Base-by-base conservation (phyloP, 163 green algal species). In the Chlorella variabilis region DNA sequence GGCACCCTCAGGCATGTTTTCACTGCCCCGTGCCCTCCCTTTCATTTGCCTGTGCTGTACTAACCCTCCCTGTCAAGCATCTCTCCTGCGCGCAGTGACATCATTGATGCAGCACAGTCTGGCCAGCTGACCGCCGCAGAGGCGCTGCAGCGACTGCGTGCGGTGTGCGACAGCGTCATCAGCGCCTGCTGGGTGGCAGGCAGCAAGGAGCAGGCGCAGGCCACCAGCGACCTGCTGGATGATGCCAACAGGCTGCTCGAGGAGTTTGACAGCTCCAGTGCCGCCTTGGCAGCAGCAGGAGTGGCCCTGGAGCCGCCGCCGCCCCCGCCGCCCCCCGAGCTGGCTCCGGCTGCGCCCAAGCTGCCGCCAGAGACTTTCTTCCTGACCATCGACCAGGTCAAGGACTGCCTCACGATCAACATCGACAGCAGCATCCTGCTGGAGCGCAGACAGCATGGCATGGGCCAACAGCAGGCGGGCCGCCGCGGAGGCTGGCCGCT, bases 141-240 rank as follows among this genome's bases (percentile, higher is more conserved):
- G 0, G 34, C 45, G 29, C 8, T 62, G 3, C 33, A 62, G 18
- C 29, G 27, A 21, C 15, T 86, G 42, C 56, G 56, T 4, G 34
- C n/a, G 31, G 31, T 83, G 25, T 79, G 67, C 6, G 68, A 54
- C 3, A 21, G n/a, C 15, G 63, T 56, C 29, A 82, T 82, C 48
- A 58, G n/a, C 20, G 20, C 63, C 49, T 20, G 33, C 71, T 70
- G 78, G 45, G 45, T 38, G 9, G 23, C n/a, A 54, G 68, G 36
- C 21, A 7, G 33, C 20, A 48, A 45, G n/a, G 51, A 45, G 2
- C 27, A 29, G 18, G 78, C 83, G 21, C 79, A 88, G 58, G 83
- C 80, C 1, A 59, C 49, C 45, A 83, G 68, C 67, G 58, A 77
- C 21, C 49, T 88, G 49, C 71, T 88, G 34, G 83, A 88, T 21